Conservation (phyloP, 2,329 filamentous ascomycete species). For the Trichoderma sp. region DNA sequence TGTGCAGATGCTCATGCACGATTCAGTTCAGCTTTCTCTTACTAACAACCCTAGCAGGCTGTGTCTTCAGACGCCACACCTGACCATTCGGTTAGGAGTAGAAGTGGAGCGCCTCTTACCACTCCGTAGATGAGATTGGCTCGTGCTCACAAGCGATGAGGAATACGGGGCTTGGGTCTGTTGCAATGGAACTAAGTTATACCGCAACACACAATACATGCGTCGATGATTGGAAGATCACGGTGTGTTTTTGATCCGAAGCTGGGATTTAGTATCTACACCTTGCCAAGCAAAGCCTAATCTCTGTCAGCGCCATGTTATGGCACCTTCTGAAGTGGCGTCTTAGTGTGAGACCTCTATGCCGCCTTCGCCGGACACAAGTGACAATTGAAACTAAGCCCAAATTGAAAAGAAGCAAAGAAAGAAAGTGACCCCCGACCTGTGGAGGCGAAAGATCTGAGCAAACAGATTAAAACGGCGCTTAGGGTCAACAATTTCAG, state of each 20-base stretch:
- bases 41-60: neutral
- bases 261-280: neutral
- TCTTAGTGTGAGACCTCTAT: neutral
- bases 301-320: neutral
- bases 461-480: neutral
- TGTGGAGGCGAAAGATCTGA: neutral
- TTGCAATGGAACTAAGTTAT: neutral
- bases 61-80: neutral
- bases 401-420: neutral
- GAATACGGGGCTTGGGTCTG: neutral
- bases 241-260: neutral
- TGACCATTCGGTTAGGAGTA: neutral
- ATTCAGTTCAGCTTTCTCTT: neutral
- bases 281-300: slow-evolving; percentile 3
- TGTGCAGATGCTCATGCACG: neutral
- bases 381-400: neutral
- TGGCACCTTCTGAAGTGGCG: neutral
- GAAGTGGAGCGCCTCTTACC: neutral
- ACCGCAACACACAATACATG: neutral
- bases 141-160: neutral
- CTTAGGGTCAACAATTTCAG: neutral
- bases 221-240: neutral
- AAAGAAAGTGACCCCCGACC: neutral
- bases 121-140: neutral
- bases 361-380: neutral